Percentiles rank a stretch among this genome's conserved stretches.
phyloP scores from a whole-genome alignment of 768 basidiomycete species.

The Fistulinella prunicolor region DNA sequence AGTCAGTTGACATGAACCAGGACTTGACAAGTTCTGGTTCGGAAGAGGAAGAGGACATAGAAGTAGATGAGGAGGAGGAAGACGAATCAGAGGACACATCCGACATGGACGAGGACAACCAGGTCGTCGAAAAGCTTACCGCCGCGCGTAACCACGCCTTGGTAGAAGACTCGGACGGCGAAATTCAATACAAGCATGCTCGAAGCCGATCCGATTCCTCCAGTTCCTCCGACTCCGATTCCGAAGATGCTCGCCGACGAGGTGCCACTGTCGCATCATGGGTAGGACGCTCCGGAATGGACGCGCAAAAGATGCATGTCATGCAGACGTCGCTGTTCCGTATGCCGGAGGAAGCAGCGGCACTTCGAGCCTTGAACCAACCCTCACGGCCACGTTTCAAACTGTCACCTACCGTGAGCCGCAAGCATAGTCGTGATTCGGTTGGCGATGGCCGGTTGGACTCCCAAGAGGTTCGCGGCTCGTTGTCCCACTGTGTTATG shows the following conservation, averaged over 20 bases:
- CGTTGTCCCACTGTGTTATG: neutral
- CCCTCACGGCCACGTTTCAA: slow-evolving; percentile 34
- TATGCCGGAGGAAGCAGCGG: slow-evolving; percentile 69
- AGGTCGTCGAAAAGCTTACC: slow-evolving; percentile 27
- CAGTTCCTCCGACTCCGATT: slow-evolving; percentile 23
- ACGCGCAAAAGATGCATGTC: slow-evolving; percentile 85
- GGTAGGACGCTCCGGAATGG: slow-evolving; percentile 72
- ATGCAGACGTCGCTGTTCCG: slow-evolving; percentile 91
- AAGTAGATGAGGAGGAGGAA: slow-evolving; percentile 36
- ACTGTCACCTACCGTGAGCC: slow-evolving; percentile 41
- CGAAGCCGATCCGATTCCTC: slow-evolving; percentile 36
- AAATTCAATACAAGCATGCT: slow-evolving; percentile 44
- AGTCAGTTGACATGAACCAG: slow-evolving; percentile 32
- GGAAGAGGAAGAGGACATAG: slow-evolving; percentile 28
- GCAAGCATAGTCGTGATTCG: slow-evolving; percentile 78
- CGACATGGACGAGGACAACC: slow-evolving; percentile 53
- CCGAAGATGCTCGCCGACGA: slow-evolving; percentile 16
- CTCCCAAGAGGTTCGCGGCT: slow-evolving; percentile 53
- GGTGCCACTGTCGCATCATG: slow-evolving; percentile 61
- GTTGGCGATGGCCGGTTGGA: slow-evolving; percentile 69
- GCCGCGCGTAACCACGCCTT: slow-evolving; percentile 43
- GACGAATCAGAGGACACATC: slow-evolving; percentile 41
- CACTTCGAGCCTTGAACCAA: slow-evolving; percentile 53
- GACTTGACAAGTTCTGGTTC: slow-evolving; percentile 26
- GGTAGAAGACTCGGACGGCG: slow-evolving; percentile 54